phyloP scores from a whole-genome alignment of 345 rosid species.

The Citrus cavaleriei region DNA sequence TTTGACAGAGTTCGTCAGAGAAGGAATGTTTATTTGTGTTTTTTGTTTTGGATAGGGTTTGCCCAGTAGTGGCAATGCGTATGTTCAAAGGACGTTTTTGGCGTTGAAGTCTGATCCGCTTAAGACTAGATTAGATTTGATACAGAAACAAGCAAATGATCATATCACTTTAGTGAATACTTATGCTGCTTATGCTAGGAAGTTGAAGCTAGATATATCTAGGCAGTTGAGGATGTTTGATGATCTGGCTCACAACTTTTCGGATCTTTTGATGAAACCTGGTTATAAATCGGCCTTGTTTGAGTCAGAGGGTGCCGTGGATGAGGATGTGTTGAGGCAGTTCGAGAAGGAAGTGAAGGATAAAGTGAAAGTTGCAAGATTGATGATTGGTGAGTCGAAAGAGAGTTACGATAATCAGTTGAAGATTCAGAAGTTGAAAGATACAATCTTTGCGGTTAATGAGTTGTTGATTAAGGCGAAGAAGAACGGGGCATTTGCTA shows the following conservation, averaged over 20 bases:
- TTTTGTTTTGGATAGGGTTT: slow-evolving; percentile 39
- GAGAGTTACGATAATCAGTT: slow-evolving; percentile 91
- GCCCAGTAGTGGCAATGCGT: slow-evolving; percentile 55
- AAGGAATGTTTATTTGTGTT: neutral
- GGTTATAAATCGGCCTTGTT: slow-evolving; percentile 46
- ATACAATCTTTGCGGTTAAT: slow-evolving; percentile 80
- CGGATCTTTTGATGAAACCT: slow-evolving; percentile 51
- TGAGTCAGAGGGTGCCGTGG: slow-evolving; percentile 41
- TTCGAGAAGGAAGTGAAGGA: slow-evolving; percentile 95
- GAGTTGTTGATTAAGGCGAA: slow-evolving; percentile 76
- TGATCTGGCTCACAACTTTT: slow-evolving; percentile 66
- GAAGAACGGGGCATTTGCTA: slow-evolving; percentile 80
- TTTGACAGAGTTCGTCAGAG: neutral
- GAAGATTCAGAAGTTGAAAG: slow-evolving; percentile 89
- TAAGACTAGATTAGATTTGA: slow-evolving; percentile 78
- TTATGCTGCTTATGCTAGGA: slow-evolving; percentile 90
- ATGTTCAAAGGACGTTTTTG: slow-evolving; percentile 60
- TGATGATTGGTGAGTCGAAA: slow-evolving; percentile 71
- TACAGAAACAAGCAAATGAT: slow-evolving; percentile 83
- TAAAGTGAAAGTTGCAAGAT: slow-evolving; percentile 61
- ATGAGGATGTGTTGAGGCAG: slow-evolving; percentile 71
- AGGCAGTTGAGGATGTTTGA: slow-evolving; percentile 70
- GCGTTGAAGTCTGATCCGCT: slow-evolving; percentile 82
- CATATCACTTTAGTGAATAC: slow-evolving; percentile 76
- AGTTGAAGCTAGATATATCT: slow-evolving; percentile 81